A percentile compares a stretch with the other conserved stretches of the same genome.
These are phyloP conservation scores for Rhizophagus sp. DNA, from an alignment of 192 early-diverging fungal species.

Conservation along the genomic window DNA sequence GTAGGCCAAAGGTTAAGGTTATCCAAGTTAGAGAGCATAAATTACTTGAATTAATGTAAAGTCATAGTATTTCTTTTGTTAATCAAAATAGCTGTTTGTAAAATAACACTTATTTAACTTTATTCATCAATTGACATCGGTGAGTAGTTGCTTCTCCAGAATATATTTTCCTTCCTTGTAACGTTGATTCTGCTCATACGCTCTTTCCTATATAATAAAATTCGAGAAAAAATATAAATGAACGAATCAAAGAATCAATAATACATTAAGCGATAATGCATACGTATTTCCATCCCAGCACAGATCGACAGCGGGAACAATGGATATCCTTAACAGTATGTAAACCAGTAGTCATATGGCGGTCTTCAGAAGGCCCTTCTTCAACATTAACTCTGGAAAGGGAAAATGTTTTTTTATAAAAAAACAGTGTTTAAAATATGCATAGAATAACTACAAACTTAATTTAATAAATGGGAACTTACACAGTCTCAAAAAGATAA, in stretches of 20 bases:
- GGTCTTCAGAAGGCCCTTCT: conserved; percentile 53
- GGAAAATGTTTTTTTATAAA: not conserved
- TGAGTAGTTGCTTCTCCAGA: conserved; percentile 61
- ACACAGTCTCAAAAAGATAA: conserved; percentile 67
- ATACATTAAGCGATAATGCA: conserved; percentile 9
- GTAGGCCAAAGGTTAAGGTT: not conserved
- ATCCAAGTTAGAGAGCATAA: not conserved
- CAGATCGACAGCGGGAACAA: conserved; percentile 53
- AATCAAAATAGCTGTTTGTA: not conserved
- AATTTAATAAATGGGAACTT: conserved; percentile 15
- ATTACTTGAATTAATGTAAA: not conserved
- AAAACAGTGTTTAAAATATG: conserved; percentile 3
- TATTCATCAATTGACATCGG: conserved; percentile 36
- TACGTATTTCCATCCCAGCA: conserved; percentile 70
- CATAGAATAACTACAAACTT: not conserved
- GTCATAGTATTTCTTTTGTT: not conserved
- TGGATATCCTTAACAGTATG: conserved; percentile 72
- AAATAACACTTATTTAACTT: not conserved
- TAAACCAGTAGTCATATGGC: conserved; percentile 73
- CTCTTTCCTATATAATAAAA: conserved; percentile 43
- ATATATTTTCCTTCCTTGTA: conserved; percentile 84
- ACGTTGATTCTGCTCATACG: conserved; percentile 61
- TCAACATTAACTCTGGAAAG: conserved; percentile 54
- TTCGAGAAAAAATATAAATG: not conserved
- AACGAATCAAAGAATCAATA: not conserved